Base-by-base conservation (phyloP, 2,329 filamentous ascomycete genomes). In the Cytospora piceae region DNA sequence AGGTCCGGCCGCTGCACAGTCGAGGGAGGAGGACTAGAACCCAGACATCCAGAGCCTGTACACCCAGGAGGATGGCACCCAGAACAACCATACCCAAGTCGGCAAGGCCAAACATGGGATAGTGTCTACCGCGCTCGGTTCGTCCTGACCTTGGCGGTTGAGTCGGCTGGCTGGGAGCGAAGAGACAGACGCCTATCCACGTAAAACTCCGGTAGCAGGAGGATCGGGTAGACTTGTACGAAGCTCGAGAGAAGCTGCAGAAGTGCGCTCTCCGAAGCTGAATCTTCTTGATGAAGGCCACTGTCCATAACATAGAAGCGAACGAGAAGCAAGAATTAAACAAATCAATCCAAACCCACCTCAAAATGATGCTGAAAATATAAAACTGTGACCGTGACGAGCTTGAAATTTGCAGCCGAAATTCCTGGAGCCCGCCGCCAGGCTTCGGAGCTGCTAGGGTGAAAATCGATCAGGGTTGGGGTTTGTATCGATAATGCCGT, bases 401-500 rank as follows among this genome's bases (percentile, higher is more conserved):
- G 34, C 14, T 12, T 49, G 46, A 22, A 22, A 22, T 46, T 22
- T 22, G 22, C 53, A 37, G 20, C 39, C 22, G 32, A 51, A 22
- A 37, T 17, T 51, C 37, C 42, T 29, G 1, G 7, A 12, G 11
- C 49, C 5, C 37, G 8, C 5, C 37, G 8, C 1, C 37, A 14
- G 4, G 32, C 12, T 31, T 27, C 27, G 60, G 6, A 51, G 39
- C 7, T 37, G 32, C 37, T 52, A 52, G 17, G 5, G 3, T 22
- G 53, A 63, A 54, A 9, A n/a, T 31, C 2, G 5, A 8, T 20
- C 55, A 58, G 62, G 24, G 34, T 56, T 49, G 32, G 55, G 24
- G 59, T 39, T 37, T 56, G 52, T 67, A 67, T 68, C 67, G 65
- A 68, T 68, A 68, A 59, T 59, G 24, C 34, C 34, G n/a, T 49